Conservation (phyloP, 2,329 filamentous ascomycete genomes). For the Diaporthe sp. region DNA sequence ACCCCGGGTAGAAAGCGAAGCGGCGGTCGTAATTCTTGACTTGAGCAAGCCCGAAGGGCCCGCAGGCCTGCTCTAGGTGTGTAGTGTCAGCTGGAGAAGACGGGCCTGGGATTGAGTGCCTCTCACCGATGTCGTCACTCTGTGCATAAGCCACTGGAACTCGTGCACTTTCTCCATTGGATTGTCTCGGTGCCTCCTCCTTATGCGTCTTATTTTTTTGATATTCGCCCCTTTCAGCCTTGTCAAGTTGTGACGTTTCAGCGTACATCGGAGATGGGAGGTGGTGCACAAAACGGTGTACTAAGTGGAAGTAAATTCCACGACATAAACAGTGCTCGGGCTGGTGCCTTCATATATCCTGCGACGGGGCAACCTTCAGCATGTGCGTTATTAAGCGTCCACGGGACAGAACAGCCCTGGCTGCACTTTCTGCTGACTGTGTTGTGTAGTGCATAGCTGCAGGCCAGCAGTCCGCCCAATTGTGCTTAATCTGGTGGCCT, state of each 20-base stretch:
- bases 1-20: conserved; percentile 17
- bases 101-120: too few species aligned
- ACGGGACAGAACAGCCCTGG: not conserved
- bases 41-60: not conserved
- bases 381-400: not conserved
- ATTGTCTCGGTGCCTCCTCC: not conserved
- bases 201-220: too few species aligned
- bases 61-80: not conserved
- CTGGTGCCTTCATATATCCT: not conserved
- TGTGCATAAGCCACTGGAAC: not conserved
- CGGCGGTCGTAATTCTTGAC: conserved; percentile 16
- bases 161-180: not conserved
- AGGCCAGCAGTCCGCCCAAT: not conserved
- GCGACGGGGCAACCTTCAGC: not conserved
- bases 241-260: not conserved
- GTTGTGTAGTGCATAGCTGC: not conserved
- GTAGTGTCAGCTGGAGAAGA: too few species aligned
- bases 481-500: not conserved
- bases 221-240: not conserved
- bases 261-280: not conserved
- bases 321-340: not conserved
- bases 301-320: not conserved
- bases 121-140: too few species aligned
- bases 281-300: not conserved
- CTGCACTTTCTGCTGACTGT: not conserved